Evolutionary conservation across 1,284 basidiomycete genomes (phyloP).

Genomic region (Dichomitus squalens): DNA sequence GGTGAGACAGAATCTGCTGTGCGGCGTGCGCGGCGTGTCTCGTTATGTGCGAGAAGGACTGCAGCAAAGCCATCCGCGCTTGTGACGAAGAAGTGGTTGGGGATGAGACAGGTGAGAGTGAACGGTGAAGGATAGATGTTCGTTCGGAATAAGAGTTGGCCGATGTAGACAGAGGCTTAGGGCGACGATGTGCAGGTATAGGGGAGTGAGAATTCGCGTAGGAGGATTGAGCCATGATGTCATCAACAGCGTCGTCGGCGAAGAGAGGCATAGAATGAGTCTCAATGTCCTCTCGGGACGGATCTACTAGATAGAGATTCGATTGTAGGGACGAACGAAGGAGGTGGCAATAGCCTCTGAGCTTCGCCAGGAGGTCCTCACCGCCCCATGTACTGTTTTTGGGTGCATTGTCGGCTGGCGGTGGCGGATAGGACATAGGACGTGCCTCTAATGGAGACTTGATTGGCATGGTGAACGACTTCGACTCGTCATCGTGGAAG

Average conservation of each 20-base stretch:
- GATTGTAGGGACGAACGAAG: constrained; percentile 80
- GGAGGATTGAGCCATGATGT: constrained; percentile 77
- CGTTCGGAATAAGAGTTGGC: constrained; percentile 64
- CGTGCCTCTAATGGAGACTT: constrained; percentile 37
- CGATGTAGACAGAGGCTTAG: constrained; percentile 59
- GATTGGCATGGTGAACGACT: constrained; percentile 66
- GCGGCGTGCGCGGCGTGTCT: constrained; percentile 87
- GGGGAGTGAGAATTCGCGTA: constrained; percentile 78
- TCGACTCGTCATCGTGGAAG: constrained; percentile 96
- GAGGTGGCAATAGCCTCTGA: constrained; percentile 74
- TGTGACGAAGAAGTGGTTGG: constrained; percentile 58
- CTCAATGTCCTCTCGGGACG: constrained; percentile 87
- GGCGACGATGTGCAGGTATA: constrained; percentile 80
- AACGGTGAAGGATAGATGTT: constrained; percentile 79
- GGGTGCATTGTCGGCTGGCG: constrained; percentile 48
- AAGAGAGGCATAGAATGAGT: constrained; percentile 84
- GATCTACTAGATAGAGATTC: constrained; percentile 89
- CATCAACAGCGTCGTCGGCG: constrained; percentile 80
- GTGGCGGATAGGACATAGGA: constrained; percentile 64
- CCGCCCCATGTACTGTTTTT: constrained; percentile 69
- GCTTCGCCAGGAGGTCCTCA: constrained; percentile 78
- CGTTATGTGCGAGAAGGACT: constrained; percentile 89
- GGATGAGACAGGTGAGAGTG: constrained; percentile 51
- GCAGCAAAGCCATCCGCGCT: constrained; percentile 75
- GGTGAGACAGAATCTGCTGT: constrained; percentile 91